Base-by-base conservation (phyloP, 257 asterid species). In the Rehmannia glutinosa region DNA sequence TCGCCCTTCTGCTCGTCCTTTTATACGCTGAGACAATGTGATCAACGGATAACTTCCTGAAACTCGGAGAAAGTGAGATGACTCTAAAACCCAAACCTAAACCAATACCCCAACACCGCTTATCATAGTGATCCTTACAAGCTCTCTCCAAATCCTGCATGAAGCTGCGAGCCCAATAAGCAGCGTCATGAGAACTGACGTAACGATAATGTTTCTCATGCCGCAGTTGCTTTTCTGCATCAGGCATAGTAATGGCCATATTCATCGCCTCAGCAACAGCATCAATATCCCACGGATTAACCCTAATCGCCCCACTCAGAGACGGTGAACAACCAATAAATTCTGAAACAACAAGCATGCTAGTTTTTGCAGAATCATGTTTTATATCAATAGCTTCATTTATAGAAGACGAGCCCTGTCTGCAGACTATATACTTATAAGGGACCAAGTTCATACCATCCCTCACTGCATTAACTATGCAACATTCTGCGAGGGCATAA, bases 361-460 rank as follows among this genome's bases (percentile, higher is more conserved):
- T 83, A 15, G 91, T 82, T 55, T 73, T 73, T 47, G 83, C 85
- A 30, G 73, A 72, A 73, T 77, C 79, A 16, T 46, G 38, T 33
- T 55, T 59, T 25, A 23, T 20, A 64, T 80, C 87, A 71, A 78
- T 27, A 3, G 87, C 85, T 65, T 81, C 80, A 73, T 81, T 75
- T 77, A 83, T 28, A 30, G 59, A 49, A 28, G 75, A 69, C 17
- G 92, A 81, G 27, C 95, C 90, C 68, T 87, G 88, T 70, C 96
- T 74, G 82, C 90, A 87, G 6, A 81, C 89, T 11, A 87, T 58
- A 32, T 87, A 87, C 78, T 85, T 85, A 59, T 85, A 87, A 0
- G 95, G 95, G 60, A 87, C 92, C 77, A 87, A 78, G 72, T 87
- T 87, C 96, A 87, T 83, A 8, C 96, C 96, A 54, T 87, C 96